Base-by-base conservation (phyloP, 352 stramenopile species). In the Elongisporangium undulatum region DNA sequence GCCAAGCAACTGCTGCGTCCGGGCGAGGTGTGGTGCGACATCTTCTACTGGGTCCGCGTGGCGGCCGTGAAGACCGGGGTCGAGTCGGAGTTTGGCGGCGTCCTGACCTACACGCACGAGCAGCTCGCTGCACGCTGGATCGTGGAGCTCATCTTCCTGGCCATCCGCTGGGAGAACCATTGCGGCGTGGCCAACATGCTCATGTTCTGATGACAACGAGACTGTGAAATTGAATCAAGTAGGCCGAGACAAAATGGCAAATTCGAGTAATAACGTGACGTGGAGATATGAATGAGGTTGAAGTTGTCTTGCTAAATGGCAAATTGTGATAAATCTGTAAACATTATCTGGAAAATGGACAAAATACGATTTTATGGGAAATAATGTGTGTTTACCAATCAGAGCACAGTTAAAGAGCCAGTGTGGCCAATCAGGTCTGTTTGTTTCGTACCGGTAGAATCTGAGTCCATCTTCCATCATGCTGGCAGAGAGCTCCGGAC, bases 11-110 rank as follows among this genome's bases (percentile, higher is more conserved):
- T 58, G 26, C 52, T 75, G 5, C 29, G 19, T 5, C 49, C 53
- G 3, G 49, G 67, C 23, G 64, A 79, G 50, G 34, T 59, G 3
- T 79, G 71, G 67, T 73, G 64, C 56, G 62, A 75, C 39, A 67
- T 74, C 39, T 79, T 74, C 59, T 79, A 75, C 55, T 79, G 67
- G 64, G 64, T 74, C 45, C 53, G 67, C 13, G 61, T 74, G 8
- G 56, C 60, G 24, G 54, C 64, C 51, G 34, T 53, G 2, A 48
- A 51, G 4, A 13, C 21, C 17, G 50, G 12, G 10, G 10, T 45
- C 0, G 26, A 50, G 10, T 61, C 66, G 19, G 50, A 72, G 22
- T 74, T 79, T 52, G 64, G 67, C 5, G 67, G 71, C 6, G 17
- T 58, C 24, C 51, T 72, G 15, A 53, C 55, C 22, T 77, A 71